Evolutionary conservation across 441 rosid species (phyloP), one percentile per base, ranked within the genome.

Genomic region (Isatis lusitanica): DNA sequence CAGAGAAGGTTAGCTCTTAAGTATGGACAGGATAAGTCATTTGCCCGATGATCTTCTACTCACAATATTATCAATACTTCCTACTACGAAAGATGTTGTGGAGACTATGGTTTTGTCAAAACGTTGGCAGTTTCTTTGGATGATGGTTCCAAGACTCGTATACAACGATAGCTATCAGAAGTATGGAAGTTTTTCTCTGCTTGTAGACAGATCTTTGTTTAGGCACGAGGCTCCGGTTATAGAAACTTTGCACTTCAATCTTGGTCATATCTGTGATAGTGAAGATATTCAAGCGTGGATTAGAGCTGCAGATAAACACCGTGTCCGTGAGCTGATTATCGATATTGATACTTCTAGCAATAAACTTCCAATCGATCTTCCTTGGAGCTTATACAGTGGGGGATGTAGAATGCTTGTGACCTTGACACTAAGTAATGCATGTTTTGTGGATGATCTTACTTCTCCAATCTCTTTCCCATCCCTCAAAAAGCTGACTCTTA

Each of bases 71-170:
- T 63, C 61, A 6, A 2, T 11, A 7, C 46, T 18, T 26, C 65
- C 63, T 8, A 10, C 11, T 7, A 6, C 35, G 12, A 71, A 71
- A 24, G 13, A 26, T 55, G 53, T 55, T 11, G 52, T 68, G 52
- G 40, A n/a, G 17, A 67, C 72, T 6, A 67, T 52, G 60, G 51
- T 71, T 48, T 70, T 70, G 60, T 60, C 68, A 3, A 59, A 48
- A 48, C 61, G 68, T 10, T 70, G 66, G 48, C 12, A 46, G 38
- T 46, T 39, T 28, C 66, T 59, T 21, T 70, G 66, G 66, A 21
- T 6, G 66, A 2, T 7, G 1, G 10, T 51, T 26, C 42, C 61
- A 39, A 50, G 0, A 39, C 18, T 61, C 2, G 9, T 26, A 8
- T 61, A 11, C 42, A 18, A 62, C 9, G 51, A 60, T 40, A 55